A percentile compares a stretch with the other conserved stretches of the same genome.
Evolutionary conservation across 768 basidiomycete species (phyloP).

Genomic region (Boletus fagicola): DNA sequence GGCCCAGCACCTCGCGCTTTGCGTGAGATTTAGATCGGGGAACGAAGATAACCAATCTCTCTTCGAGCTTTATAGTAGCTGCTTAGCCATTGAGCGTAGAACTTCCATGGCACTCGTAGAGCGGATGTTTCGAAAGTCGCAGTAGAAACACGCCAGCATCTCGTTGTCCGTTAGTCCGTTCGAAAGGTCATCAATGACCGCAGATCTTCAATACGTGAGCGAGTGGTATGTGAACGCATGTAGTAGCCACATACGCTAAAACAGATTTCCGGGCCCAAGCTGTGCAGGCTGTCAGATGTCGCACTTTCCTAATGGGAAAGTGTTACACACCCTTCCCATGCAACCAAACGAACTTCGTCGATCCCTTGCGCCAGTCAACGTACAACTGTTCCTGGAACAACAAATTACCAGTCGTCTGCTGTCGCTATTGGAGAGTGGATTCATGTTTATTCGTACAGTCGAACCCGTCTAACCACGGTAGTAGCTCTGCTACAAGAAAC

Average conservation of each 20-base stretch:
- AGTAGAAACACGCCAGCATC: neutral
- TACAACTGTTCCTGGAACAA: neutral
- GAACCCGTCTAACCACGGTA: neutral
- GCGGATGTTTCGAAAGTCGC: neutral
- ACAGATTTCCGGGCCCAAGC: neutral
- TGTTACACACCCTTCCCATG: neutral
- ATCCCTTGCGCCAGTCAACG: neutral
- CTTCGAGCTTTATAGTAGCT: neutral
- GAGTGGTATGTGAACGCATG: neutral
- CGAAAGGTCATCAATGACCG: neutral
- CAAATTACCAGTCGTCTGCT: neutral
- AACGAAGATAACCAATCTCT: neutral
- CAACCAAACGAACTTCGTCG: slow-evolving; percentile 5
- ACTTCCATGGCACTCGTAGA: neutral
- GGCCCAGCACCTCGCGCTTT: neutral
- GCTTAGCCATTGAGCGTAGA: neutral
- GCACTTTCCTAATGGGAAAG: neutral
- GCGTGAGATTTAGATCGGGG: neutral
- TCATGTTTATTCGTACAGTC: neutral
- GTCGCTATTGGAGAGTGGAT: neutral
- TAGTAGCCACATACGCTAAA: neutral
- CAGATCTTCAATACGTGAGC: neutral
- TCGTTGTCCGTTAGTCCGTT: neutral
- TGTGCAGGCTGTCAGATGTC: neutral
- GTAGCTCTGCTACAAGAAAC: neutral